Conservation (phyloP, 352 stramenopile species). For the Phytophthora lateralis region DNA sequence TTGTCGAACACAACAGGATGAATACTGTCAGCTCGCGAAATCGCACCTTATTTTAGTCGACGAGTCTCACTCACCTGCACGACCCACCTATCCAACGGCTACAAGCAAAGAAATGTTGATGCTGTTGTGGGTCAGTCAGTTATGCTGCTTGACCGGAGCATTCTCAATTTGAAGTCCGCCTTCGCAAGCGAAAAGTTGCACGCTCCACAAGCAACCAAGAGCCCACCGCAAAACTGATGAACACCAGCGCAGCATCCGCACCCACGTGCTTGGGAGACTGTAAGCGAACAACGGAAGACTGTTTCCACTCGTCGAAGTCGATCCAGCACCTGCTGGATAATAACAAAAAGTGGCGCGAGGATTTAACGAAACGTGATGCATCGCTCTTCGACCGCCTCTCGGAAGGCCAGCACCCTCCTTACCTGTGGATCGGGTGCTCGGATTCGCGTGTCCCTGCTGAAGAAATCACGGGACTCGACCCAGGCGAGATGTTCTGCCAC, state of each 20-base stretch:
- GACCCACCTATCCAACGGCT: neutral
- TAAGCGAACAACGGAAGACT: slow-evolving; percentile 10
- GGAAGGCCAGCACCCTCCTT: slow-evolving; percentile 82
- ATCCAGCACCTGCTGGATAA: slow-evolving; percentile 75
- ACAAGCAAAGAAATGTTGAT: neutral
- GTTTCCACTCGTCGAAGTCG: slow-evolving; percentile 39
- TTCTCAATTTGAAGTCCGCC: slow-evolving; percentile 15
- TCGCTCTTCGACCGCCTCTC: slow-evolving; percentile 75
- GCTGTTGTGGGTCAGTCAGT: neutral
- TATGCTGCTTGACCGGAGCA: neutral
- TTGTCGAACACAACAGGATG: too few relatives aligned
- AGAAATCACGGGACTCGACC: slow-evolving; percentile 83
- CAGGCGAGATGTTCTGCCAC: slow-evolving; percentile 91
- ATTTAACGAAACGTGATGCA: slow-evolving; percentile 46
- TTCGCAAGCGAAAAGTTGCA: slow-evolving; percentile 4
- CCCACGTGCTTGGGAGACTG: slow-evolving; percentile 16
- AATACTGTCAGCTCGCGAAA: neutral
- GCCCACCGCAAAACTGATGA: slow-evolving; percentile 13
- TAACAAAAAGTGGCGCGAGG: slow-evolving; percentile 78
- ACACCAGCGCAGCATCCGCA: neutral
- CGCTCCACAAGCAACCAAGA: neutral
- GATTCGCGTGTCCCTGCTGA: slow-evolving; percentile 90
- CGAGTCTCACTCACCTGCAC: neutral
- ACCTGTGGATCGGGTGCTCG: slow-evolving; percentile 91
- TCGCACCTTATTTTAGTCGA: neutral